phyloP scores from a whole-genome alignment of 148 eudicot species.

The Cornus suecica region DNA sequence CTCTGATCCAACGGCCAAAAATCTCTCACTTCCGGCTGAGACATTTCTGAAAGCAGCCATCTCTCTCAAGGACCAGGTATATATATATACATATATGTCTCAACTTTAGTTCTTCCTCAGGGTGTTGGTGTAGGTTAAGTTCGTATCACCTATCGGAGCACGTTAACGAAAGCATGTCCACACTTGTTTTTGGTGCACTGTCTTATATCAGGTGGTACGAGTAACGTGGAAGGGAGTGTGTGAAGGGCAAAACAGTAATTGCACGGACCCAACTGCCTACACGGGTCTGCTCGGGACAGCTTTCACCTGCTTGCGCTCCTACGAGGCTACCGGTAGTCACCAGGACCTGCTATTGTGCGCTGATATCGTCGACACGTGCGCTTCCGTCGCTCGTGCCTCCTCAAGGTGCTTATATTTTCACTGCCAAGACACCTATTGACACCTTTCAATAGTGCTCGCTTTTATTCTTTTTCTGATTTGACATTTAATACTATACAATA shows the following conservation, averaged over 20 bases:
- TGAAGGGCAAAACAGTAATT: neutral
- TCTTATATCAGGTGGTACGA: constrained; percentile 41
- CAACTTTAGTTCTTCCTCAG: no score
- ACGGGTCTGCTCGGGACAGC: constrained; percentile 69
- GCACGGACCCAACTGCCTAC: constrained; percentile 41
- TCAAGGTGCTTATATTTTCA: constrained; percentile 26
- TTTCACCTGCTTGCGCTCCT: constrained; percentile 57
- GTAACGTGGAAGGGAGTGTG: constrained; percentile 40
- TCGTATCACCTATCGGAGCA: neutral
- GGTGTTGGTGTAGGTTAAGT: constrained; percentile 1
- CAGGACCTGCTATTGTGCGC: constrained; percentile 45
- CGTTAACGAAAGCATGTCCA: neutral
- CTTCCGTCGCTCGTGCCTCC: constrained; percentile 22
- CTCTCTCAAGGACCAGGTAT: constrained; percentile 59
- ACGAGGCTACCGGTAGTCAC: constrained; percentile 43
- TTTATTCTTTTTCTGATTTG: no score
- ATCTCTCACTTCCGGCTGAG: constrained; percentile 30
- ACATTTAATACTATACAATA: no score
- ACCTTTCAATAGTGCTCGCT: no score
- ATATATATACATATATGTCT: no score
- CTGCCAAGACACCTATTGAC: no score
- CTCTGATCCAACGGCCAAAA: constrained; percentile 27
- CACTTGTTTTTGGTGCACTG: neutral
- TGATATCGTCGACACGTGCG: constrained; percentile 50
- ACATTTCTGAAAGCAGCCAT: constrained; percentile 48